A percentile compares a stretch with the other conserved stretches of the same genome.
Conservation (phyloP, 306 rosid species). For the Sindora glabra region DNA sequence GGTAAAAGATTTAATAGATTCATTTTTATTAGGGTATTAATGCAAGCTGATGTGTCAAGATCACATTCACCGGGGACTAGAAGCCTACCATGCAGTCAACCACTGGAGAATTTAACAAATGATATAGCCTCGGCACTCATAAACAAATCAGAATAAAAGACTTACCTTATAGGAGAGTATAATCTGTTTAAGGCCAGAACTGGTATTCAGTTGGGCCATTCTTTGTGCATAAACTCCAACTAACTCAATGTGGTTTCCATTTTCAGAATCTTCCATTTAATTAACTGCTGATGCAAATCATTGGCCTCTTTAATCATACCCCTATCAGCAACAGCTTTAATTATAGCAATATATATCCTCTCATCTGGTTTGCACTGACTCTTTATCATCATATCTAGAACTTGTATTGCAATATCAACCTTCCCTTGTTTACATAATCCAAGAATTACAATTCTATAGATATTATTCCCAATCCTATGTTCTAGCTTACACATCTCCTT, state of each 20-base stretch:
- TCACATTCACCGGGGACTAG: neutral
- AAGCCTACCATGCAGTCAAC: neutral
- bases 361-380: slow-evolving; percentile 46
- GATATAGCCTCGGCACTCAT: neutral
- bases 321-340: slow-evolving; percentile 52
- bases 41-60: neutral
- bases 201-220: slow-evolving; percentile 18
- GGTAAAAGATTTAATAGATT: no score
- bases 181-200: slow-evolving; percentile 11
- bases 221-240: slow-evolving; percentile 15
- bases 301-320: slow-evolving; percentile 74
- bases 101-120: neutral
- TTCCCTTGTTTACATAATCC: slow-evolving; percentile 54
- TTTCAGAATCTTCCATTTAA: slow-evolving; percentile 44
- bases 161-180: slow-evolving; percentile 16
- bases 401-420: slow-evolving; percentile 65
- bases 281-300: slow-evolving; percentile 56
- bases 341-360: slow-evolving; percentile 39
- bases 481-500: slow-evolving; percentile 35
- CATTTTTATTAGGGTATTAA: neutral
- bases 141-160: slow-evolving; percentile 7
- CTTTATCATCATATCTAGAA: slow-evolving; percentile 65
- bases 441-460: slow-evolving; percentile 51
- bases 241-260: slow-evolving; percentile 22
- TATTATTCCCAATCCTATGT: slow-evolving; percentile 26